Conservation (phyloP, 179 eudicot species). For the Spinacia oleracea region DNA sequence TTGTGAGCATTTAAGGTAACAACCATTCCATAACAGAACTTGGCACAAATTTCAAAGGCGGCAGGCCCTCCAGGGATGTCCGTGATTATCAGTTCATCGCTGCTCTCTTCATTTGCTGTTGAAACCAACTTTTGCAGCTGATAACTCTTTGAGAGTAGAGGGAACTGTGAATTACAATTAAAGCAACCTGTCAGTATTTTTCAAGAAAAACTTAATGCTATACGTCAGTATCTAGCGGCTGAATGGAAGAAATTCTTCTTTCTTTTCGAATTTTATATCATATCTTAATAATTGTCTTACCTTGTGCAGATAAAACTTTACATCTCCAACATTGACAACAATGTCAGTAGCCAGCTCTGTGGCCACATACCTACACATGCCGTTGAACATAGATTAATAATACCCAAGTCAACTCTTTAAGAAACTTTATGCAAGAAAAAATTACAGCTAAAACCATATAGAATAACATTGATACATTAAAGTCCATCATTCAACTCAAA, state of each 20-base stretch:
- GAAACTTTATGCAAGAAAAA: neutral
- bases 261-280: neutral
- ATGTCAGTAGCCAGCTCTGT: constrained; percentile 70
- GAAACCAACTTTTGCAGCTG: constrained; percentile 67
- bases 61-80: constrained; percentile 88
- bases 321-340: constrained; percentile 53
- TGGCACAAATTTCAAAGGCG: constrained; percentile 87
- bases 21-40: constrained; percentile 90
- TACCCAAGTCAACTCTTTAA: constrained; percentile 4
- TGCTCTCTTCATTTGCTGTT: constrained; percentile 44
- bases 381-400: constrained; percentile 14
- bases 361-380: constrained; percentile 59
- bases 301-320: constrained; percentile 80
- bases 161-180: constrained; percentile 44
- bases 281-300: constrained; percentile 29
- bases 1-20: constrained; percentile 90
- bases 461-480: neutral
- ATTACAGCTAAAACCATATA: neutral
- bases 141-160: constrained; percentile 77
- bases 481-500: neutral
- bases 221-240: neutral
- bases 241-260: neutral
- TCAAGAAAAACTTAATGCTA: neutral
- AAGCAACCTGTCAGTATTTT: constrained; percentile 11
- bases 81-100: constrained; percentile 56